Conservation (phyloP, 2,329 filamentous ascomycete genomes). For the Fusarium musae region DNA sequence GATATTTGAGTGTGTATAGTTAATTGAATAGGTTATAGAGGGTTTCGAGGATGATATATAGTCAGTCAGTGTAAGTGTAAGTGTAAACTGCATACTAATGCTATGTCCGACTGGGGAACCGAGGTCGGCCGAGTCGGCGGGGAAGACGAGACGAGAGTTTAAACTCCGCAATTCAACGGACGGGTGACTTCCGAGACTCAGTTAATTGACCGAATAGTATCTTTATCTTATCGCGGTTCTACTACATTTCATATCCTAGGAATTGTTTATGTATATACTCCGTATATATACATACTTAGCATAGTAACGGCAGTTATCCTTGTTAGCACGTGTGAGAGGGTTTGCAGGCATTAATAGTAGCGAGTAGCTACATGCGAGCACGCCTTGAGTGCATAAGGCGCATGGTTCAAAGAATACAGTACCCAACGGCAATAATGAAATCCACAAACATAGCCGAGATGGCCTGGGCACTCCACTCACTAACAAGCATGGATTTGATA, state of each 20-base stretch:
- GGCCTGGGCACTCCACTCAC: neutral
- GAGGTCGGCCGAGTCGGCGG: slow-evolving; percentile 30
- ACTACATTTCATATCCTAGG: neutral
- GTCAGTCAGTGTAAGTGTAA: neutral
- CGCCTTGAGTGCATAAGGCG: neutral
- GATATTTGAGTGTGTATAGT: neutral
- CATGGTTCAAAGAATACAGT: neutral
- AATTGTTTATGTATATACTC: neutral
- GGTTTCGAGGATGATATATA: neutral
- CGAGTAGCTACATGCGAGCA: neutral
- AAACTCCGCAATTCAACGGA: slow-evolving; percentile 4
- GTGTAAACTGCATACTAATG: neutral
- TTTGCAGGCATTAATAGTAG: neutral
- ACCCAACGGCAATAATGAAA: neutral
- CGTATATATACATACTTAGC: neutral
- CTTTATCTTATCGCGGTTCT: neutral
- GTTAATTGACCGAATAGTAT: neutral
- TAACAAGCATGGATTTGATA: neutral
- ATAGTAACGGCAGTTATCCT: neutral
- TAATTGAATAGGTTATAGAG: neutral
- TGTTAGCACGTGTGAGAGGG: neutral
- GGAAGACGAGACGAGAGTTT: neutral
- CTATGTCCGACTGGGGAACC: slow-evolving; percentile 1
- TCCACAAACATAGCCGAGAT: neutral
- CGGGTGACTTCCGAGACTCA: neutral